Conservation (phyloP, 1,284 basidiomycete genomes). For the Malassezia arunalokei region DNA sequence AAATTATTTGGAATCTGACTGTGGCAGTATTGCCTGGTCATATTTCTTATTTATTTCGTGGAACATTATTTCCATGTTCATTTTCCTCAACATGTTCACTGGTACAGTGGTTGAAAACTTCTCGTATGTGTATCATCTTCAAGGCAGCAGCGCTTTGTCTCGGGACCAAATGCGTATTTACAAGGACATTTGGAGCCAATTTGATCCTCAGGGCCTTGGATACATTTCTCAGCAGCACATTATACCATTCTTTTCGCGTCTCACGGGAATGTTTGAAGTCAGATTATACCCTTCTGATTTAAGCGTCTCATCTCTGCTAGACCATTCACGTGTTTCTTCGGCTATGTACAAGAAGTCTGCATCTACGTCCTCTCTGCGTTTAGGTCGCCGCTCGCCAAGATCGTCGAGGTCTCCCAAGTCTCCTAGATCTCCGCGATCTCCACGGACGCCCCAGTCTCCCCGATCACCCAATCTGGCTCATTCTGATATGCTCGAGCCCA, state of each 20-base stretch:
- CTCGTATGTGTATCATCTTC: constrained; percentile 84
- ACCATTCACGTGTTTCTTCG: constrained; percentile 3
- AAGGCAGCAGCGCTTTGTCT: constrained; percentile 68
- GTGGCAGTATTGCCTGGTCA: constrained; percentile 74
- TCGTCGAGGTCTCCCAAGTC: neutral
- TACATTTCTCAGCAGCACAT: constrained; percentile 63
- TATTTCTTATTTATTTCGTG: constrained; percentile 83
- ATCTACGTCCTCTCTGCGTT: neutral
- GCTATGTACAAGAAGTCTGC: neutral
- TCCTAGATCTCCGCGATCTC: neutral
- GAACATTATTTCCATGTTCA: constrained; percentile 81
- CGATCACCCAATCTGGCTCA: neutral
- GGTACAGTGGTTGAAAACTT: constrained; percentile 94
- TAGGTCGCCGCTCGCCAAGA: neutral
- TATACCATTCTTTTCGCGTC: constrained; percentile 58
- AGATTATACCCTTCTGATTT: constrained; percentile 24
- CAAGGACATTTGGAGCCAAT: constrained; percentile 85
- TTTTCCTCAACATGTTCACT: constrained; percentile 65
- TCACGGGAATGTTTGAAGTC: constrained; percentile 37
- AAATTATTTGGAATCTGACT: constrained; percentile 66
- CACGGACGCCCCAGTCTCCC: neutral
- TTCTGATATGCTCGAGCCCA: neutral
- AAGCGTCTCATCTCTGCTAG: constrained; percentile 18
- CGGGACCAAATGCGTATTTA: constrained; percentile 59
- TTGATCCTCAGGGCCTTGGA: constrained; percentile 66